Evolutionary conservation across 2,329 filamentous ascomycete species (phyloP).

Genomic region (Cryphonectria radicalis): DNA sequence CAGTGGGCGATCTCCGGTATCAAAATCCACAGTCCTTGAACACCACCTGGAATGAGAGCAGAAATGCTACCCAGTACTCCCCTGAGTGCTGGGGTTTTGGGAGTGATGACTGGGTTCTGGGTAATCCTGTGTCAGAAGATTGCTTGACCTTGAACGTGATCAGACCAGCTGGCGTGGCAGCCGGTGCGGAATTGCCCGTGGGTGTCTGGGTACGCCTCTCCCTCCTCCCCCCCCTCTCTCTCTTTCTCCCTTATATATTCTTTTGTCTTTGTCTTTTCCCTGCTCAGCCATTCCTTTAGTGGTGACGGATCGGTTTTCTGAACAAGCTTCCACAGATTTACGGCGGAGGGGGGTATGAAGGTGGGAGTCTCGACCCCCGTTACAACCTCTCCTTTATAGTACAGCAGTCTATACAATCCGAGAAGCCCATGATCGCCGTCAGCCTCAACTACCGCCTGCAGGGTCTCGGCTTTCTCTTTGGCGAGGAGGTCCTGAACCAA

Average conservation of each 20-base stretch:
- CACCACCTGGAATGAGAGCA: slow-evolving; percentile 45
- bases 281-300: not conserved
- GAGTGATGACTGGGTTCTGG: slow-evolving; percentile 16
- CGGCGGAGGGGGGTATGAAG: slow-evolving; percentile 41
- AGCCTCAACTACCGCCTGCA: slow-evolving; percentile 54
- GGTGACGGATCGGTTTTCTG: slow-evolving; percentile 5
- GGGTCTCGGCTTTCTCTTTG: slow-evolving; percentile 49
- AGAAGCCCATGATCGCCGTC: slow-evolving; percentile 46
- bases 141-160: slow-evolving; percentile 67
- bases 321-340: slow-evolving; percentile 50
- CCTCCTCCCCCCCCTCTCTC: not conserved
- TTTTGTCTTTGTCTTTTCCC: not conserved
- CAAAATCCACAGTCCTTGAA: slow-evolving; percentile 38
- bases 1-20: slow-evolving; percentile 44
- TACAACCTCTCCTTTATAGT: slow-evolving; percentile 64
- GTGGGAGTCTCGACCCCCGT: slow-evolving; percentile 44
- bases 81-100: slow-evolving; percentile 57
- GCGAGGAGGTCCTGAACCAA: slow-evolving; percentile 42
- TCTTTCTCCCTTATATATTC: not conserved
- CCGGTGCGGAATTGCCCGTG: slow-evolving; percentile 33
- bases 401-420: slow-evolving; percentile 40
- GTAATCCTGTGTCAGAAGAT: slow-evolving; percentile 50
- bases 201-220: slow-evolving; percentile 16
- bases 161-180: slow-evolving; percentile 52
- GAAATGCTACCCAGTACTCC: slow-evolving; percentile 49